These are phyloP conservation scores for Angophora floribunda DNA, from an alignment of 345 rosid species.

Conservation along the genomic window DNA sequence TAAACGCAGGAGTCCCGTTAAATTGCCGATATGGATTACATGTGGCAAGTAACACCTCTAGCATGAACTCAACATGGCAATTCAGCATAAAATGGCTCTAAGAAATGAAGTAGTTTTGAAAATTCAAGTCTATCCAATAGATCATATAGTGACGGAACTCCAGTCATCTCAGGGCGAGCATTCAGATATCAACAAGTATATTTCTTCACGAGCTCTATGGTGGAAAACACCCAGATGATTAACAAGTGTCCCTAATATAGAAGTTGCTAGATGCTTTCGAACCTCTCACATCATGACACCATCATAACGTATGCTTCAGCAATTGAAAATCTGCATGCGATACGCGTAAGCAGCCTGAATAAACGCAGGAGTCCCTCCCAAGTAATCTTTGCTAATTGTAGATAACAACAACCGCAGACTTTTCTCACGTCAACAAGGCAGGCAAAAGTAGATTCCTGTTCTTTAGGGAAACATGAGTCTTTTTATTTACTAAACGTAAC, in stretches of 20 bases:
- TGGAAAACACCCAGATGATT: neutral
- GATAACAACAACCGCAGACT: neutral
- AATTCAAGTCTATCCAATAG: neutral
- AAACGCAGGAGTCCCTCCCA: neutral
- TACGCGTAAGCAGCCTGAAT: neutral
- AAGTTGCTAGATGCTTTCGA: neutral
- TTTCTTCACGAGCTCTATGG: accelerated
- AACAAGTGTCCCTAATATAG: neutral
- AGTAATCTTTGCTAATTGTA: neutral
- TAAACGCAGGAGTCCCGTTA: neutral
- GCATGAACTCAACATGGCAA: neutral
- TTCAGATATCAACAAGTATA: neutral
- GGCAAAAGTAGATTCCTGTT: neutral
- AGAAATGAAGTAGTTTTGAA: neutral
- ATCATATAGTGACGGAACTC: neutral
- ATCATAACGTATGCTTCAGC: neutral
- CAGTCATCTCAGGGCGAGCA: neutral
- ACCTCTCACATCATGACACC: neutral
- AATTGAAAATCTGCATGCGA: neutral
- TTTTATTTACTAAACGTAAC: neutral
- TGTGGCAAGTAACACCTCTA: accelerated
- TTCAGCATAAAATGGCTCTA: neutral
- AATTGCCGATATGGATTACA: neutral
- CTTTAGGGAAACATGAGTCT: neutral
- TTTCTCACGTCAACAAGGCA: neutral